Evolutionary conservation across 2,329 filamentous ascomycete species (phyloP).

Genomic region (Chrysoporthe austroafricana): DNA sequence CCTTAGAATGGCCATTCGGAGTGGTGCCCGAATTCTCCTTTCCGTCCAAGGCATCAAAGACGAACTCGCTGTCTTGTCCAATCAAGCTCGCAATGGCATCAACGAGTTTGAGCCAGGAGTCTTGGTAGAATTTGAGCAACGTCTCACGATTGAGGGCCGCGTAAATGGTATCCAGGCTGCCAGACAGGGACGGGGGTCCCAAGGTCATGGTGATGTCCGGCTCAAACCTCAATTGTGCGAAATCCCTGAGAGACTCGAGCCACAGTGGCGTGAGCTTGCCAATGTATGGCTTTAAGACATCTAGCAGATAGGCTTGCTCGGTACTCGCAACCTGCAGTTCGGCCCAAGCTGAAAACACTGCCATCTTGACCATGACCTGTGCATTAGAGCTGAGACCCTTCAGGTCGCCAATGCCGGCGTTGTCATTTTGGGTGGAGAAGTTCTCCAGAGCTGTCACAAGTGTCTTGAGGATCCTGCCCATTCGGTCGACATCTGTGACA

Average conservation of each 20-base stretch:
- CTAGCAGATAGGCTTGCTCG: conserved; percentile 85
- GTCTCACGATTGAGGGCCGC: conserved; percentile 94
- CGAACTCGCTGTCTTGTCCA: conserved; percentile 95
- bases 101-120: conserved; percentile 93
- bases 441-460: conserved; percentile 89
- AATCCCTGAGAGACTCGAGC: conserved; percentile 91
- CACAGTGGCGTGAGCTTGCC: conserved; percentile 88
- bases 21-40: conserved; percentile 62
- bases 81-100: conserved; percentile 97
- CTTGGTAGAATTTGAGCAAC: conserved; percentile 92
- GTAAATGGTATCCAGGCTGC: conserved; percentile 91
- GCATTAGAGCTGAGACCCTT: conserved; percentile 93
- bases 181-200: conserved; percentile 78
- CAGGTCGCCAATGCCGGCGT: conserved; percentile 87
- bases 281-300: conserved; percentile 89
- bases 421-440: conserved; percentile 80
- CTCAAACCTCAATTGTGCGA: conserved; percentile 87
- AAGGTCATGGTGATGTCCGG: conserved; percentile 94
- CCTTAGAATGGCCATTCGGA: conserved; percentile 59
- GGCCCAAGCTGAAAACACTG: conserved; percentile 96
- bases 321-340: conserved; percentile 93
- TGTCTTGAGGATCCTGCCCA: conserved; percentile 96
- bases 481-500: conserved; percentile 95
- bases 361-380: conserved; percentile 97
- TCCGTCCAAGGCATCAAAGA: conserved; percentile 94